Base-by-base conservation (phyloP, 192 early-diverging fungal genomes). In the Phlyctochytrium planicorne region DNA sequence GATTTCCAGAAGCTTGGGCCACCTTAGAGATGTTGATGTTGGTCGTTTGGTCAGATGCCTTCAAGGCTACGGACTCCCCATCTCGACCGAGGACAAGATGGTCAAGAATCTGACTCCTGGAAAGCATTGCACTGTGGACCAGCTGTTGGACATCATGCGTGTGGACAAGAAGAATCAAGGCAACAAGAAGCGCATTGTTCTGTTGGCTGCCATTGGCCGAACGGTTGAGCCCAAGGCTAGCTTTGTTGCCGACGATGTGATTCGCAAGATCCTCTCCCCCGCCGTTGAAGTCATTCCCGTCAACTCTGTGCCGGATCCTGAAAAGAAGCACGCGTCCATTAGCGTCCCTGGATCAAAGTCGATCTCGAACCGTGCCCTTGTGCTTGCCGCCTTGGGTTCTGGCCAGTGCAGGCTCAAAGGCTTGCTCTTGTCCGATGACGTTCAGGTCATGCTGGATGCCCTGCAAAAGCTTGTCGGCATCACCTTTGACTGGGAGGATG, bases 161-260 rank as follows among this genome's bases (percentile, higher is more conserved):
- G 89, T 98, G 12, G 97, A 98, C 76, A 98, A 97, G 80, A 98
- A 98, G 82, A 98, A 90, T 52, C 85, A 91, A 65, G 97, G 95
- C 36, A 83, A 89, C 59, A 85, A 91, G 71, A 97, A 97, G 75
- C 90, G 90, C 53, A 85, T 98, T 30, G 97, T 97, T 24, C 75
- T 98, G 70, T 80, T 97, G 3, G 78, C 84, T 14, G 79, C 80
- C 17, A 93, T 98, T 59, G 97, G 97, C 34, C 83, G 87, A 64
- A 94, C 93, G 0, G 73, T 88, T 36, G 94, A 98, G 74, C 83
- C 84, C 59, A 80, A 89, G 53, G 91, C 97, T 3, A 92, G 89
- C 37, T 78, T 88, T 59, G 90, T 98, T 16, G 73, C 80, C n/a
- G 97, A 98, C 74, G 76, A 83, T 30, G 82, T 91, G 33, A 97